phyloP scores from a whole-genome alignment of 306 rosid genomes.

The Prunus kanzakura region DNA sequence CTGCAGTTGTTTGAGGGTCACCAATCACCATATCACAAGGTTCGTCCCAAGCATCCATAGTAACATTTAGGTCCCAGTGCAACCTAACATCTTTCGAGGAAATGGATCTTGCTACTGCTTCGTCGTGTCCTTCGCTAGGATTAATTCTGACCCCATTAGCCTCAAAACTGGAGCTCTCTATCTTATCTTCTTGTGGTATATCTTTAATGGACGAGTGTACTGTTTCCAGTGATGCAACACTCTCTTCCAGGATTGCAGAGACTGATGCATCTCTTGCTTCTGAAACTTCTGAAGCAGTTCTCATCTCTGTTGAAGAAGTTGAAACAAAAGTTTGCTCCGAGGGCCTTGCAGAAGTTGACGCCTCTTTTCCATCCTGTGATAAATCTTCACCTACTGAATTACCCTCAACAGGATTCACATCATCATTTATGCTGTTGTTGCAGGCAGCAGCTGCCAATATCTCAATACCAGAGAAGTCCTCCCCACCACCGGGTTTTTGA shows the following conservation, averaged over 20 bases:
- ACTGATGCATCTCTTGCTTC: conserved; percentile 2
- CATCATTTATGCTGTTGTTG: conserved; percentile 28
- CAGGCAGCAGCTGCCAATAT: conserved; percentile 41
- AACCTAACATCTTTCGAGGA: conserved; percentile 32
- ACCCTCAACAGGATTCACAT: neutral
- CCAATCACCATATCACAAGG: conserved; percentile 15
- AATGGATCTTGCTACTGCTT: conserved; percentile 1
- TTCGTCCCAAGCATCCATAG: conserved; percentile 37
- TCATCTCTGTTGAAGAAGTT: neutral
- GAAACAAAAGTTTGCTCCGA: neutral
- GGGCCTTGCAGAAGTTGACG: conserved; percentile 6
- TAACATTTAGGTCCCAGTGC: conserved; percentile 42
- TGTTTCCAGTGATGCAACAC: conserved; percentile 8
- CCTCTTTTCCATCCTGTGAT: neutral
- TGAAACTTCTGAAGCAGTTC: neutral
- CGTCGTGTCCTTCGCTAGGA: neutral
- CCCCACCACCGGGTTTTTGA: conserved; percentile 5
- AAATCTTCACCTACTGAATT: conserved; percentile 8
- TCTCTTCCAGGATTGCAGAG: conserved; percentile 7
- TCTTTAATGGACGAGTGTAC: neutral
- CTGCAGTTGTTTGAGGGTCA: conserved; percentile 15
- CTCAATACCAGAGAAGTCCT: conserved; percentile 42
- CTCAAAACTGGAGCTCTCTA: neutral
- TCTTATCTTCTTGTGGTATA: conserved; percentile 1
- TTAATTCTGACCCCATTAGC: conserved; percentile 1